These are phyloP conservation scores for Chlamydomonas schloesseri DNA, from an alignment of 139 green algal genomes.

Conservation along the genomic window DNA sequence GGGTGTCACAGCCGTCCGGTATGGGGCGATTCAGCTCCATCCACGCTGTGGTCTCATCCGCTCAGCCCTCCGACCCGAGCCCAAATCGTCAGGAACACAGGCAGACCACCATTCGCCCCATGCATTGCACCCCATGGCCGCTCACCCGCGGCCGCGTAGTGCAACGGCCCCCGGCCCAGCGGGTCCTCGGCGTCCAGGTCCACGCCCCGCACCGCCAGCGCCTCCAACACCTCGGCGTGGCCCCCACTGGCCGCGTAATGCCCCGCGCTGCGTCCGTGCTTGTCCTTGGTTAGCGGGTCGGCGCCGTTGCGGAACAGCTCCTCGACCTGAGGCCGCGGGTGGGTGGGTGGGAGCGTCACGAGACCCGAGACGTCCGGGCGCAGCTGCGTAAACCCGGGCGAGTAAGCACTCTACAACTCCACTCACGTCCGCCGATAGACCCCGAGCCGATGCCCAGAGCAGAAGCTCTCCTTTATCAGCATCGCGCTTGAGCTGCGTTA, in stretches of 20 bases:
- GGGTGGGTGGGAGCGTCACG: neutral
- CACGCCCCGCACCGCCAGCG: slow-evolving; percentile 54
- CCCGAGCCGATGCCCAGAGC: slow-evolving; percentile 71
- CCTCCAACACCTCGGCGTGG: slow-evolving; percentile 65
- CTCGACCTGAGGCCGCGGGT: slow-evolving; percentile 59
- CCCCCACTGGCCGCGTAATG: slow-evolving; percentile 81
- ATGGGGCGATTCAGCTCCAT: too few relatives aligned
- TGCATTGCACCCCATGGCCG: neutral
- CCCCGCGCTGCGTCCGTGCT: slow-evolving; percentile 55
- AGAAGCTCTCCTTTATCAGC: slow-evolving; percentile 72
- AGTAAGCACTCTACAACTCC: too few relatives aligned
- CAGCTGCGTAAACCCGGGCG: neutral
- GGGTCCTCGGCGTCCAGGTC: slow-evolving; percentile 78
- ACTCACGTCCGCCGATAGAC: slow-evolving; percentile 77
- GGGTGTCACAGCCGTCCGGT: too few relatives aligned
- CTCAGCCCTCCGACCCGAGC: too few relatives aligned
- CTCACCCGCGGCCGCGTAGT: slow-evolving; percentile 67
- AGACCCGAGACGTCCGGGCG: too few relatives aligned
- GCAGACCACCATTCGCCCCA: too few relatives aligned
- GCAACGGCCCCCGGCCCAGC: slow-evolving; percentile 70
- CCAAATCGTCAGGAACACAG: too few relatives aligned
- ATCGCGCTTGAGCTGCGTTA: slow-evolving; percentile 49
- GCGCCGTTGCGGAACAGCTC: slow-evolving; percentile 73
- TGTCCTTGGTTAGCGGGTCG: slow-evolving; percentile 65
- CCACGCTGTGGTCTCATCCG: too few relatives aligned